phyloP scores from a whole-genome alignment of 2,329 filamentous ascomycete species.

The Nigrograna mackinnonii region DNA sequence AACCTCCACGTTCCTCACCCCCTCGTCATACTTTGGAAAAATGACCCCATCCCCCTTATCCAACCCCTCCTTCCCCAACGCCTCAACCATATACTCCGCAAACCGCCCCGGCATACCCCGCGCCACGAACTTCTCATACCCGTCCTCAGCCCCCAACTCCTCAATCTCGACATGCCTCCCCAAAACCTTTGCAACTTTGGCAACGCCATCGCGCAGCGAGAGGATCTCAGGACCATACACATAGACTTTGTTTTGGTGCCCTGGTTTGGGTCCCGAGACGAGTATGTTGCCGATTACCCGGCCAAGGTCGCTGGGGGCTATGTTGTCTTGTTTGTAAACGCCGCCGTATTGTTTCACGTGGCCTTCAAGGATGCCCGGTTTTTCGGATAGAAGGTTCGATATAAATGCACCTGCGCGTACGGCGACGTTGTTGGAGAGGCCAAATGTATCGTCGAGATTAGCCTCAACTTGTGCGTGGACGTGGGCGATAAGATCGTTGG shows the following conservation, averaged over 20 bases:
- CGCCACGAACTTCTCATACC: constrained; percentile 3
- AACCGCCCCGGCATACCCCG: not conserved
- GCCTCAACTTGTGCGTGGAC: constrained; percentile 52
- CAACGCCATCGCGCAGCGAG: constrained; percentile 29
- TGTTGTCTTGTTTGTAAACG: constrained; percentile 41
- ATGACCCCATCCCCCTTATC: too few relatives aligned
- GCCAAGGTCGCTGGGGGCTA: constrained; percentile 52
- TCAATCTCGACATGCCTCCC: constrained; percentile 36
- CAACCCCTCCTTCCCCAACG: not conserved
- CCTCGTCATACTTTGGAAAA: constrained; percentile 6
- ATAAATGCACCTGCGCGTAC: constrained; percentile 51
- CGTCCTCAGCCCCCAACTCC: constrained; percentile 21
- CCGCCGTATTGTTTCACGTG: constrained; percentile 37
- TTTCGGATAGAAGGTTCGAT: constrained; percentile 44
- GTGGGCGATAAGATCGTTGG: constrained; percentile 32
- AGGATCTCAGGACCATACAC: constrained; percentile 43
- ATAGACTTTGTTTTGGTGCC: constrained; percentile 37
- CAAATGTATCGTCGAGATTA: constrained; percentile 46
- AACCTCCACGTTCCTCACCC: not conserved
- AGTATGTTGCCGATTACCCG: constrained; percentile 46
- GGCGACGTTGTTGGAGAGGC: constrained; percentile 40
- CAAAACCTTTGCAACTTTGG: constrained; percentile 30
- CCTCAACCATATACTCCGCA: not conserved
- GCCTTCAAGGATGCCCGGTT: constrained; percentile 26
- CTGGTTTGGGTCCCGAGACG: constrained; percentile 29